A percentile compares a stretch with the other conserved stretches of the same genome.
These are phyloP conservation scores for Dothistroma pini DNA, from an alignment of 2,329 filamentous ascomycete genomes.

Conservation along the genomic window DNA sequence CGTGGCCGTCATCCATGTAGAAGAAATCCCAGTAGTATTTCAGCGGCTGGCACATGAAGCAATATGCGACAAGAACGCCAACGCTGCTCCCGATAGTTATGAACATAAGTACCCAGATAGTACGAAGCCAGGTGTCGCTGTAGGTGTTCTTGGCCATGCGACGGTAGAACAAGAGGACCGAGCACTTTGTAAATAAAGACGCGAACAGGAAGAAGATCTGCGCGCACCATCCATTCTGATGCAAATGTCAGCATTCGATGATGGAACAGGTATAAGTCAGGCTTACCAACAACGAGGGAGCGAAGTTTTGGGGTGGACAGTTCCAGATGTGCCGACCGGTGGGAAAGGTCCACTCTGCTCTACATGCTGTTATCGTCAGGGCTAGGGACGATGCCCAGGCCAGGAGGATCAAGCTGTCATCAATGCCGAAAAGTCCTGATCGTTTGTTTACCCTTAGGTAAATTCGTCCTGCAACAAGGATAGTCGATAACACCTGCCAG, in stretches of 20 bases:
- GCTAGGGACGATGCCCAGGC: constrained; percentile 21
- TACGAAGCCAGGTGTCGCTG: constrained; percentile 14
- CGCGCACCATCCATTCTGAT: constrained; percentile 17
- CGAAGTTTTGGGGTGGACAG: constrained; percentile 8
- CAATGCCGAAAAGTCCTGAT: constrained; percentile 27
- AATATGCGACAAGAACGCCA: constrained; percentile 18
- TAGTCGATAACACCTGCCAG: constrained; percentile 19
- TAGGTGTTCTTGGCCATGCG: constrained; percentile 18
- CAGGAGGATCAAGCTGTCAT: constrained; percentile 22
- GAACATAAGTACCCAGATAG: constrained; percentile 18
- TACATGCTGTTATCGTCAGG: constrained; percentile 17
- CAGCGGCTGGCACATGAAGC: constrained; percentile 22
- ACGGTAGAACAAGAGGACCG: constrained; percentile 29
- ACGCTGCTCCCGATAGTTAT: constrained; percentile 20
- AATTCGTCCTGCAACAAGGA: constrained; percentile 24
- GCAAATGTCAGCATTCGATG: constrained; percentile 10
- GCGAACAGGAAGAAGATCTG: constrained; percentile 22
- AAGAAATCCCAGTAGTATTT: constrained; percentile 23
- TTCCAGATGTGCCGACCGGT: constrained; percentile 26
- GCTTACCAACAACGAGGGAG: constrained; percentile 5
- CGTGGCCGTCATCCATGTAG: constrained; percentile 1
- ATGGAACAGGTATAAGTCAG: constrained; percentile 7
- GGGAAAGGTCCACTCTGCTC: constrained; percentile 13
- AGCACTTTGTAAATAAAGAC: constrained; percentile 23
- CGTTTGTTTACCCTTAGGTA: constrained; percentile 22